Evolutionary conservation across 148 eudicot species (phyloP).

Genomic region (Cornus kousa): DNA sequence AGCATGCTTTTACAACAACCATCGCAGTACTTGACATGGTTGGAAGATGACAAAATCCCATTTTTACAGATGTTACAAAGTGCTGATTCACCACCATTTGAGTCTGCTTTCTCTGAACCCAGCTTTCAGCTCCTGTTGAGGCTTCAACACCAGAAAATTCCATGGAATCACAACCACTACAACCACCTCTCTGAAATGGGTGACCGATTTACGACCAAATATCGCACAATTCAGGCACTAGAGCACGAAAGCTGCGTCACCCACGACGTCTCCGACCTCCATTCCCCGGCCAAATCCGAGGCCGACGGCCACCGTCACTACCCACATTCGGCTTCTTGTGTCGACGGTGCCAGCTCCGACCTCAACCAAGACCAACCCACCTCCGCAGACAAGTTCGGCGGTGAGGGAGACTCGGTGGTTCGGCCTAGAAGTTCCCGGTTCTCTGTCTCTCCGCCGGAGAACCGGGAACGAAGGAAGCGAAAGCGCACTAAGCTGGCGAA

Average conservation of each 20-base stretch:
- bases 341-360: slow-evolving; percentile 8
- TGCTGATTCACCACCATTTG: slow-evolving; percentile 17
- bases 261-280: slow-evolving; percentile 14
- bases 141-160: slow-evolving; percentile 34
- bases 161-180: neutral
- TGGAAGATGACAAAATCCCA: slow-evolving; percentile 39
- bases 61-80: slow-evolving; percentile 46
- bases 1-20: slow-evolving; percentile 21
- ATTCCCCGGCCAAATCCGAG: slow-evolving; percentile 29
- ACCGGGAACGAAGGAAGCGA: slow-evolving; percentile 21
- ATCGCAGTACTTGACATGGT: slow-evolving; percentile 14
- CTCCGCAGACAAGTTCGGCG: no score
- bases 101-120: slow-evolving; percentile 27
- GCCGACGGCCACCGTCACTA: neutral
- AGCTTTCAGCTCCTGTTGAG: slow-evolving; percentile 39
- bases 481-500: slow-evolving; percentile 20
- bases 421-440: no score
- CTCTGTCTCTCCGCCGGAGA: neutral
- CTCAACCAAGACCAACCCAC: slow-evolving; percentile 5
- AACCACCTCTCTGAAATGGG: neutral
- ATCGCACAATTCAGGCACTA: neutral
- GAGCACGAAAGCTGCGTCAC: slow-evolving; percentile 28
- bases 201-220: no score
- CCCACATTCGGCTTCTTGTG: no score
- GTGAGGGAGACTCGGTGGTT: neutral